phyloP scores from a whole-genome alignment of 2,329 filamentous ascomycete genomes.

The Ceratocystis huliohia region DNA sequence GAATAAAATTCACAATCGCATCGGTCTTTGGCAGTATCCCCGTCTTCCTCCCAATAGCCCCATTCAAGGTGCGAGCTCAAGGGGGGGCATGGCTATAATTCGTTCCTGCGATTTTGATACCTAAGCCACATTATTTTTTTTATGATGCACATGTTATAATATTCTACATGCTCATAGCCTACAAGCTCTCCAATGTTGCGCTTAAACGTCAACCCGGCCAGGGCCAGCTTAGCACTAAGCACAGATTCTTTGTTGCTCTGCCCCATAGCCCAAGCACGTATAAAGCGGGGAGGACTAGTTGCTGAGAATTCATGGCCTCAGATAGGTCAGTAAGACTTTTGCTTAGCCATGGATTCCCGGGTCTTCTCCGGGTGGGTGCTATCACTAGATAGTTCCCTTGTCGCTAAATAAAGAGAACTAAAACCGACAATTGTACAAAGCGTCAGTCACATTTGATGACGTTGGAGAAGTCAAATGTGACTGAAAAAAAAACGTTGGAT shows the following conservation, averaged over 20 bases:
- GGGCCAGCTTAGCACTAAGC: background rate
- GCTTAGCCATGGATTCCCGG: constrained; percentile 18
- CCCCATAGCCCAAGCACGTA: constrained; percentile 5
- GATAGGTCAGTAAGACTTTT: constrained; percentile 16
- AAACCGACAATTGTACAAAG: background rate
- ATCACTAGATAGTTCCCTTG: background rate
- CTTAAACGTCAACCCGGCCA: background rate
- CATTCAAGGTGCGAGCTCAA: background rate
- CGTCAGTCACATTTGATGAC: background rate
- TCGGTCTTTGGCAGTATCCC: background rate
- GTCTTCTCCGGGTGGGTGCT: constrained; percentile 17
- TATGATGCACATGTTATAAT: background rate
- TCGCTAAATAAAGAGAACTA: background rate
- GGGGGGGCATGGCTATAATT: background rate
- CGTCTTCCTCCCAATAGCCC: background rate
- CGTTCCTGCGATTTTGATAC: background rate
- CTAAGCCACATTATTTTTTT: background rate
- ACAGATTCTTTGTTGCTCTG: constrained; percentile 3
- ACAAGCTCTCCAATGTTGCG: background rate
- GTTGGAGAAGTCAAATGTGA: background rate
- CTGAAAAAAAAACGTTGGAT: background rate
- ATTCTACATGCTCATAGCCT: background rate
- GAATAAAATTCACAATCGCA: background rate
- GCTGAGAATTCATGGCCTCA: constrained; percentile 20
- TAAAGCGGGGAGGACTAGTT: constrained; percentile 9